Percentiles rank a stretch among this genome's conserved stretches.
Conservation (phyloP, 1,284 basidiomycete species). For the Heterobasidion occidentale region DNA sequence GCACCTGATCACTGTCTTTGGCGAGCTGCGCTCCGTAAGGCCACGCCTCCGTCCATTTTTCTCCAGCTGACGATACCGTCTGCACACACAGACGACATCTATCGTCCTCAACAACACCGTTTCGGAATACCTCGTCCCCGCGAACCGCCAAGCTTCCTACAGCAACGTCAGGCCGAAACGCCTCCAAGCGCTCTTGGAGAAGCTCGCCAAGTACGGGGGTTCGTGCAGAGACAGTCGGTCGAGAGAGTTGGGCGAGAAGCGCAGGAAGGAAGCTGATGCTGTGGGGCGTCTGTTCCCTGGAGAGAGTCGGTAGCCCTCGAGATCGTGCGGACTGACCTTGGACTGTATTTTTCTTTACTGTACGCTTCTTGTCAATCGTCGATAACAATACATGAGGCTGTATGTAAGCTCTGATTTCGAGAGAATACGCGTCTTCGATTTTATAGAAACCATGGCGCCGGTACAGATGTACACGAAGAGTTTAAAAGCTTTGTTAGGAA, state of each 20-base stretch:
- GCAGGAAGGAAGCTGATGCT: conserved; percentile 74
- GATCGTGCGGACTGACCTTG: not conserved
- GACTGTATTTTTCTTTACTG: not conserved
- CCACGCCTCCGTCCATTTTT: conserved; percentile 19
- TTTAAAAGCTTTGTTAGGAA: not conserved
- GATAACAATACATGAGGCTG: not conserved
- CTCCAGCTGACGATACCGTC: conserved; percentile 7
- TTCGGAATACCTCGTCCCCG: conserved; percentile 73
- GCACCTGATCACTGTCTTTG: conserved; percentile 70
- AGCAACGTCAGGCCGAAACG: conserved; percentile 64
- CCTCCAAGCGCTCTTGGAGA: conserved; percentile 74
- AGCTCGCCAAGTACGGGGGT: conserved; percentile 64
- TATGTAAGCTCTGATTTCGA: conserved; percentile 1
- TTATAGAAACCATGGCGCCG: conserved; percentile 3
- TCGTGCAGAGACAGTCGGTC: conserved; percentile 50
- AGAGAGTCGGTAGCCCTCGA: conserved; percentile 34
- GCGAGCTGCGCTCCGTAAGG: conserved; percentile 70
- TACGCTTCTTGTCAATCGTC: not conserved
- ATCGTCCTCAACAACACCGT: conserved; percentile 72
- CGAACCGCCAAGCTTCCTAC: conserved; percentile 68
- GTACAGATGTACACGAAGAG: conserved; percentile 5
- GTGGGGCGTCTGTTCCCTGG: conserved; percentile 64
- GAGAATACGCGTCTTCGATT: not conserved
- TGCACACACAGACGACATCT: conserved; percentile 56
- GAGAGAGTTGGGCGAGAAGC: conserved; percentile 59